Percentiles rank a stretch among this genome's conserved stretches.
Conservation (phyloP, 768 basidiomycete genomes). For the Phanerodontia chrysosporium region DNA sequence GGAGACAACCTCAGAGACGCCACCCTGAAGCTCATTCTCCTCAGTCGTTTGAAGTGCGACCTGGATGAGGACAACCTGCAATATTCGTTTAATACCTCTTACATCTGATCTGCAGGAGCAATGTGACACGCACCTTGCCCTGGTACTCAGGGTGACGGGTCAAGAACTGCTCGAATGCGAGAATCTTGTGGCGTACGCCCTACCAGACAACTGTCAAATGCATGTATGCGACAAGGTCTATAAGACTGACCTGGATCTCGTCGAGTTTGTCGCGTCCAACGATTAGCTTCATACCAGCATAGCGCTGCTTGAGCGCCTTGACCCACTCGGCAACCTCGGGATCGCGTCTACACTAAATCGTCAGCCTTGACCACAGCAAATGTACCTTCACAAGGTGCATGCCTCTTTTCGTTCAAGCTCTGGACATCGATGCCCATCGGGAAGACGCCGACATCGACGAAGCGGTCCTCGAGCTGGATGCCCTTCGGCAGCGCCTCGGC, state of each 20-base stretch:
- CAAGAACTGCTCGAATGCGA: constrained; percentile 79
- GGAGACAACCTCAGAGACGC: constrained; percentile 71
- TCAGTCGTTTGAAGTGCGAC: constrained; percentile 82
- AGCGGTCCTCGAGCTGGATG: constrained; percentile 64
- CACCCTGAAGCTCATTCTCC: constrained; percentile 68
- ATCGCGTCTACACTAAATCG: constrained; percentile 44
- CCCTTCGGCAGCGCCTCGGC: constrained; percentile 83
- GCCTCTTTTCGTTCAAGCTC: constrained; percentile 64
- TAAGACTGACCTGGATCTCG: constrained; percentile 56
- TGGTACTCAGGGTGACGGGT: constrained; percentile 77
- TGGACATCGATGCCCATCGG: constrained; percentile 86
- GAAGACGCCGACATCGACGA: constrained; percentile 85
- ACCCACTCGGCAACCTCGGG: constrained; percentile 84
- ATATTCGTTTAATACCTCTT: neutral
- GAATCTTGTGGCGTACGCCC: constrained; percentile 70
- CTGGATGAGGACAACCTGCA: constrained; percentile 76
- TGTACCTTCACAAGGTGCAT: constrained; percentile 17
- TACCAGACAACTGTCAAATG: neutral
- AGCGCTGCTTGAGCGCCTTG: constrained; percentile 70
- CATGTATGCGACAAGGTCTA: neutral
- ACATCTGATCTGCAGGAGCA: neutral
- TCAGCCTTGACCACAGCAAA: constrained; percentile 2
- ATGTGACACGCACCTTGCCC: constrained; percentile 48
- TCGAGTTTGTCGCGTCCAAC: constrained; percentile 90
- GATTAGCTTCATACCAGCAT: constrained; percentile 80